Evolutionary conservation across 345 rosid genomes (phyloP).

Genomic region (Draba incana): DNA sequence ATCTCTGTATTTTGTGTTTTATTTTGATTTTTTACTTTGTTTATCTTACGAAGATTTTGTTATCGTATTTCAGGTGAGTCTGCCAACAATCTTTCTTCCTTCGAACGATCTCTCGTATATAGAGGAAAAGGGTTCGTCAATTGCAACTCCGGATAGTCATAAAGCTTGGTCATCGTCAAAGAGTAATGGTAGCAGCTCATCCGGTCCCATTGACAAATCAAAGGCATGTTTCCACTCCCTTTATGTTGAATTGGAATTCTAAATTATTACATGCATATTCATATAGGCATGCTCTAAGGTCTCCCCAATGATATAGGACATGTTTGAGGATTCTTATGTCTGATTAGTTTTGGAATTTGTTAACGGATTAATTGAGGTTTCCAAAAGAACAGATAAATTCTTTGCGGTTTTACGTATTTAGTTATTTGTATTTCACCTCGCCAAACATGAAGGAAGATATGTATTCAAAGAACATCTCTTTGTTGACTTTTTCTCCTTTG

Average conservation of each 20-base stretch:
- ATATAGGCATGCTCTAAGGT: background rate
- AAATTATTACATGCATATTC: background rate
- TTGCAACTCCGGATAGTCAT: conserved; percentile 49
- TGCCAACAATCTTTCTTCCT: conserved; percentile 60
- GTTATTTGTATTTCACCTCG: conserved; percentile 2
- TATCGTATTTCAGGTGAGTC: conserved; percentile 57
- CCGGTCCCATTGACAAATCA: conserved; percentile 43
- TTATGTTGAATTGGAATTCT: conserved; percentile 21
- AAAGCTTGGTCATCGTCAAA: conserved; percentile 48
- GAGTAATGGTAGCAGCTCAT: conserved; percentile 42
- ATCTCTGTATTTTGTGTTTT: conserved; percentile 19
- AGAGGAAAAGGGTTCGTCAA: conserved; percentile 49
- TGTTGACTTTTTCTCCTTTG: conserved; percentile 9
- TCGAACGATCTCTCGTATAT: conserved; percentile 47
- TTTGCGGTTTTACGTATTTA: conserved; percentile 7
- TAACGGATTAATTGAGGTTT: background rate
- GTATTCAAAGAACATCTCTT: conserved; percentile 10
- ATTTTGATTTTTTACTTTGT: background rate
- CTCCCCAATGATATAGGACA: conserved; percentile 5
- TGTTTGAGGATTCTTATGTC: conserved; percentile 1
- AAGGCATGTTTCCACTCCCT: conserved; percentile 52
- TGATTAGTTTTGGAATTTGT: background rate
- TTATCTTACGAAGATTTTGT: background rate
- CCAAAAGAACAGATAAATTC: background rate
- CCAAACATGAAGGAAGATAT: conserved; percentile 6